These are phyloP conservation scores for Dioscorea dumetorum DNA, from an alignment of 106 monocot genomes.

Conservation along the genomic window DNA sequence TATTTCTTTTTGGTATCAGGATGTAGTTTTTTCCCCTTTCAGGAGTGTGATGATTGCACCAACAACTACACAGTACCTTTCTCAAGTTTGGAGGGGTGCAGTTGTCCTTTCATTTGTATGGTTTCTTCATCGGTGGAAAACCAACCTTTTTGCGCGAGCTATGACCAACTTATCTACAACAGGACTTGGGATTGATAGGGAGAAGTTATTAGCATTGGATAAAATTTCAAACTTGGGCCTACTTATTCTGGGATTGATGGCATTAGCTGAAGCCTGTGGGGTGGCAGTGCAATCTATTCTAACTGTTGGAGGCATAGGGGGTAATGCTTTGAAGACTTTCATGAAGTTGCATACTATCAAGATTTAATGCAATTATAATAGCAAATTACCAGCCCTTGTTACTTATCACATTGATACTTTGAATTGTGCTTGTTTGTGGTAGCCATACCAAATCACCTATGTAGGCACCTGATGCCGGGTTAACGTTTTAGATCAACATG, in stretches of 20 bases:
- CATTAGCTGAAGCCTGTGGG: constrained; percentile 80
- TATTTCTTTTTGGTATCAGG: not conserved
- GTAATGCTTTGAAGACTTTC: constrained; percentile 22
- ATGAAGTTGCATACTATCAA: too few relatives aligned
- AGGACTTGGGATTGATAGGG: constrained; percentile 51
- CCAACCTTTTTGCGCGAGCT: constrained; percentile 46
- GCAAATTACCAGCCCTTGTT: too few relatives aligned
- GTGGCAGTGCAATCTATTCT: constrained; percentile 85
- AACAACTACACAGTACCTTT: constrained; percentile 48
- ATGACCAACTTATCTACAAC: constrained; percentile 27
- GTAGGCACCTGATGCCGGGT: too few relatives aligned
- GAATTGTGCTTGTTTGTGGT: too few relatives aligned
- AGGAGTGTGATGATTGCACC: constrained; percentile 64
- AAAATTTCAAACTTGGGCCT: constrained; percentile 75
- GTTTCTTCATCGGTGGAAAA: constrained; percentile 95
- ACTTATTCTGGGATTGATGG: constrained; percentile 62
- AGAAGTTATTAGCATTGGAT: constrained; percentile 66
- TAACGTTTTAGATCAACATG: too few relatives aligned
- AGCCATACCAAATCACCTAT: too few relatives aligned
- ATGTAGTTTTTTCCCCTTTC: constrained; percentile 5
- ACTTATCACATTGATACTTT: too few relatives aligned
- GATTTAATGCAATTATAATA: too few relatives aligned
- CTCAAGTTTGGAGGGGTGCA: constrained; percentile 81
- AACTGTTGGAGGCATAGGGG: constrained; percentile 95
- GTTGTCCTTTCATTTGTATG: constrained; percentile 80